phyloP scores from a whole-genome alignment of 495 filamentous ascomycete genomes.

The Neurospora sp. region DNA sequence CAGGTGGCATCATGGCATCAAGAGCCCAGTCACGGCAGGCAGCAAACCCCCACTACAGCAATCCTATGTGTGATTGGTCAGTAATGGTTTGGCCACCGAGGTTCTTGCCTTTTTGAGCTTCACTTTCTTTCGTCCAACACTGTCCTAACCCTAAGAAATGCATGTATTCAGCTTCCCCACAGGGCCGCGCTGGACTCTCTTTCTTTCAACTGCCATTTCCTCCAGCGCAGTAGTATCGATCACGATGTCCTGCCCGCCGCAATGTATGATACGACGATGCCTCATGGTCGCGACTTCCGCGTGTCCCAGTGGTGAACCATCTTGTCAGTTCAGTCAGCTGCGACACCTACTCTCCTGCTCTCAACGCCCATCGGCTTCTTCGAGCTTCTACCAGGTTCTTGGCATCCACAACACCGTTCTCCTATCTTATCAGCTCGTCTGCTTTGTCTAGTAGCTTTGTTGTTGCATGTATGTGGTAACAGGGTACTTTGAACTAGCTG shows the following conservation, averaged over 20 bases:
- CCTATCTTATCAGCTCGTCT: not conserved
- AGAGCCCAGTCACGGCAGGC: not conserved
- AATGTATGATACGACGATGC: not conserved
- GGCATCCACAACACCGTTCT: not conserved
- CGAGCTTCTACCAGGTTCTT: not conserved
- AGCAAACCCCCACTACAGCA: not conserved
- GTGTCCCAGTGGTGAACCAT: not conserved
- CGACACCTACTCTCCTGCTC: not conserved
- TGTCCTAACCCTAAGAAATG: not conserved
- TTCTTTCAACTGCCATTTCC: not conserved
- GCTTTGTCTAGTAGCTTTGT: not conserved
- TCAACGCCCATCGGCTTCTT: not conserved
- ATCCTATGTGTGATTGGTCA: not conserved
- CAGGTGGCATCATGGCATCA: not conserved
- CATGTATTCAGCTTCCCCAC: not conserved
- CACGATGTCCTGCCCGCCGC: not conserved
- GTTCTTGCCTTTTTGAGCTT: not conserved
- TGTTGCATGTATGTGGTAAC: not conserved
- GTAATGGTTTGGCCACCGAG: not conserved
- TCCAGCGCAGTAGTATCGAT: not conserved
- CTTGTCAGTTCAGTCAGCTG: not conserved
- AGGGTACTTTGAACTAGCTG: not conserved
- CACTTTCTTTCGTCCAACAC: not conserved
- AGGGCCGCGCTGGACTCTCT: not conserved
- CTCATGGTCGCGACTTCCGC: not conserved